phyloP scores from a whole-genome alignment of 108 stramenopile genomes.

The Hondaea fermentalgiana region DNA sequence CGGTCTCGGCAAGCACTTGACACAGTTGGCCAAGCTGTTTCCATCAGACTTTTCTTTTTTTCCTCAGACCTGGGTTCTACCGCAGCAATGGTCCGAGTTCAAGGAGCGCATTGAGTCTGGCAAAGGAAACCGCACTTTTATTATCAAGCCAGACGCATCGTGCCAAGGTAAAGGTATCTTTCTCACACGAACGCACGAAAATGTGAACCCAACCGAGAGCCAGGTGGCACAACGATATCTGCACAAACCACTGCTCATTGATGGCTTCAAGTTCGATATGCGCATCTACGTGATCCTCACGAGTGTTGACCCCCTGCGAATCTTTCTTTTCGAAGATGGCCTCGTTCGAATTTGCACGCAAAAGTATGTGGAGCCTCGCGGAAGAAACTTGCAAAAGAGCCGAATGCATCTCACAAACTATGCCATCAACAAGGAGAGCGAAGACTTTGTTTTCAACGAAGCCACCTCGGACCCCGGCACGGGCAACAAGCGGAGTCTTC shows the following conservation, averaged over 20 bases:
- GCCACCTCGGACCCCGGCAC: slow-evolving; percentile 14
- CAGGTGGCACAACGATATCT: slow-evolving; percentile 70
- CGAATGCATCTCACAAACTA: slow-evolving; percentile 83
- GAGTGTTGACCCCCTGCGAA: slow-evolving; percentile 57
- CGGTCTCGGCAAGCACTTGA: slow-evolving; percentile 64
- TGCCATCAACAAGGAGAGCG: slow-evolving; percentile 56
- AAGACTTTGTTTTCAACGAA: slow-evolving; percentile 23
- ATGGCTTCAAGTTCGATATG: slow-evolving; percentile 74
- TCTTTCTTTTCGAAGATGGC: slow-evolving; percentile 62
- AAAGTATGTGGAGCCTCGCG: slow-evolving; percentile 57
- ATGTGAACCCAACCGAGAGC: slow-evolving; percentile 45
- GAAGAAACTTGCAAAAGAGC: slow-evolving; percentile 49
- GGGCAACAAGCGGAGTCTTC: slow-evolving; percentile 59
- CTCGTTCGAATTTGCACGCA: slow-evolving; percentile 61
- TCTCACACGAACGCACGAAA: slow-evolving; percentile 46
- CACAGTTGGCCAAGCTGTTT: slow-evolving; percentile 58
- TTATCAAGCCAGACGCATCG: slow-evolving; percentile 57
- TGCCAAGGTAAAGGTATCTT: slow-evolving; percentile 73
- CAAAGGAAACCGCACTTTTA: slow-evolving; percentile 54
- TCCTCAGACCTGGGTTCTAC: slow-evolving; percentile 65
- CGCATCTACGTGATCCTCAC: slow-evolving; percentile 70
- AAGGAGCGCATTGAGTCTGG: slow-evolving; percentile 49
- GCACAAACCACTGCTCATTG: slow-evolving; percentile 61
- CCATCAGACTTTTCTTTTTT: slow-evolving; percentile 63
- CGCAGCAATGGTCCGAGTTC: slow-evolving; percentile 53